A percentile compares a stretch with the other conserved stretches of the same genome.
Conservation (phyloP, 2,329 filamentous ascomycete genomes). For the Arthrobotrys sphaeroides region DNA sequence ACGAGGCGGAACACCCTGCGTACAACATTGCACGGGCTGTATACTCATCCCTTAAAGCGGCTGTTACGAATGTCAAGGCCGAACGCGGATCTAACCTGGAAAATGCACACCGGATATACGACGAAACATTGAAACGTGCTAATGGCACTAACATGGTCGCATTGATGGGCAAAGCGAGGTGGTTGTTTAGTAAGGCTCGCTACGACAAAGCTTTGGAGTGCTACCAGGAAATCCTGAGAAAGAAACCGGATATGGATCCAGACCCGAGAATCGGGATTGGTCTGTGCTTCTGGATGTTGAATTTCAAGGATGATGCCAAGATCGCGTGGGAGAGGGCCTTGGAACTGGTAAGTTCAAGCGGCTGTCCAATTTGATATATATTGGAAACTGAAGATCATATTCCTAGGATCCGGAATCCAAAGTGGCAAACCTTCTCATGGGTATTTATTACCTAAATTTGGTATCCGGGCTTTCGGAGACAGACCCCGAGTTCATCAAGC, state of each 20-base stretch:
- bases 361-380: not conserved
- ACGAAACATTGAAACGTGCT: slow-evolving; percentile 87
- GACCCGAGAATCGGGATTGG: slow-evolving; percentile 96
- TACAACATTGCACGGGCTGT: slow-evolving; percentile 92
- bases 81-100: slow-evolving; percentile 75
- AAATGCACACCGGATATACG: slow-evolving; percentile 89
- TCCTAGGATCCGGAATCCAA: slow-evolving; percentile 78
- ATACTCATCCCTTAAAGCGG: slow-evolving; percentile 85
- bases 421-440: slow-evolving; percentile 87
- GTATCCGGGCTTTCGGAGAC: slow-evolving; percentile 84
- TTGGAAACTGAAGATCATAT: not conserved
- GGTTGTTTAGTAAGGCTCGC: slow-evolving; percentile 84
- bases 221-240: slow-evolving; percentile 87
- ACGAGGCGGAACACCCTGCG: slow-evolving; percentile 91
- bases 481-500: slow-evolving; percentile 81
- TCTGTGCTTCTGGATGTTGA: slow-evolving; percentile 95
- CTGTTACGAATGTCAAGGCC: slow-evolving; percentile 71
- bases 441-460: slow-evolving; percentile 86
- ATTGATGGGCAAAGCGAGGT: slow-evolving; percentile 85
- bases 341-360: slow-evolving; percentile 64
- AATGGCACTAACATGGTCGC: slow-evolving; percentile 90
- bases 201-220: slow-evolving; percentile 82
- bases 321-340: slow-evolving; percentile 87
- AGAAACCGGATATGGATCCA: slow-evolving; percentile 89
- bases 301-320: slow-evolving; percentile 91